Evolutionary conservation across 1,284 basidiomycete genomes (phyloP).

Genomic region (Baeospora myosura): DNA sequence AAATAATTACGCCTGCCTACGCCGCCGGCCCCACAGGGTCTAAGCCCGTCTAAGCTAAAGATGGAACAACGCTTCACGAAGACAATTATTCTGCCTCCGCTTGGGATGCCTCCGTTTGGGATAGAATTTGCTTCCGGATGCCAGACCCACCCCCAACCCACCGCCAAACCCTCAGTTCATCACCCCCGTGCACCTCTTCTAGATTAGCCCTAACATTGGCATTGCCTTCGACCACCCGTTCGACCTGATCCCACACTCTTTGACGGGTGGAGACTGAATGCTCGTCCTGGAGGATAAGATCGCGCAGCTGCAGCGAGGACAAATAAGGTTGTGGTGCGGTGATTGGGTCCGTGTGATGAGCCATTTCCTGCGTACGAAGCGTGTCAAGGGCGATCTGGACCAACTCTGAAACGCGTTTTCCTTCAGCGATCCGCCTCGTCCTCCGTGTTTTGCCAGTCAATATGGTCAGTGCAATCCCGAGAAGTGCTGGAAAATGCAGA

Average conservation of each 20-base stretch:
- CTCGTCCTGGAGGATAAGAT: constrained; percentile 80
- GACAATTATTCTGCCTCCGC: too few species aligned
- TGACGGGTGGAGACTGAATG: constrained; percentile 65
- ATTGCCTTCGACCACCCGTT: constrained; percentile 86
- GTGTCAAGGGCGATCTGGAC: constrained; percentile 77
- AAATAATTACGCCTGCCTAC: too few species aligned
- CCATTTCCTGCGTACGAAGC: constrained; percentile 80
- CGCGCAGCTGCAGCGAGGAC: constrained; percentile 85
- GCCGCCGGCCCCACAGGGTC: too few species aligned
- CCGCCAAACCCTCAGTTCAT: constrained; percentile 78
- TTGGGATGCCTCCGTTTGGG: too few species aligned
- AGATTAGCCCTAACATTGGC: constrained; percentile 88
- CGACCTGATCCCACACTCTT: constrained; percentile 82
- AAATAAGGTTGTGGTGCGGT: constrained; percentile 74
- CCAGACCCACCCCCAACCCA: constrained; percentile 79
- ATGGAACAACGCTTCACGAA: too few species aligned
- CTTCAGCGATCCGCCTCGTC: constrained; percentile 53
- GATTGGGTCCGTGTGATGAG: constrained; percentile 81
- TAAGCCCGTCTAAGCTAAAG: too few species aligned
- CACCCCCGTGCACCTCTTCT: constrained; percentile 84
- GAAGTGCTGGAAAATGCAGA: constrained; percentile 13
- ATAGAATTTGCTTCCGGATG: too few species aligned
- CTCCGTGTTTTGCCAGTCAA: constrained; percentile 33
- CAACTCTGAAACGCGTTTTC: constrained; percentile 65
- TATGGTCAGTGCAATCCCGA: constrained; percentile 28